Evolutionary conservation across 352 stramenopile species (phyloP), one percentile per base, ranked within the genome.

Genomic region (Ophiocytium majus): DNA sequence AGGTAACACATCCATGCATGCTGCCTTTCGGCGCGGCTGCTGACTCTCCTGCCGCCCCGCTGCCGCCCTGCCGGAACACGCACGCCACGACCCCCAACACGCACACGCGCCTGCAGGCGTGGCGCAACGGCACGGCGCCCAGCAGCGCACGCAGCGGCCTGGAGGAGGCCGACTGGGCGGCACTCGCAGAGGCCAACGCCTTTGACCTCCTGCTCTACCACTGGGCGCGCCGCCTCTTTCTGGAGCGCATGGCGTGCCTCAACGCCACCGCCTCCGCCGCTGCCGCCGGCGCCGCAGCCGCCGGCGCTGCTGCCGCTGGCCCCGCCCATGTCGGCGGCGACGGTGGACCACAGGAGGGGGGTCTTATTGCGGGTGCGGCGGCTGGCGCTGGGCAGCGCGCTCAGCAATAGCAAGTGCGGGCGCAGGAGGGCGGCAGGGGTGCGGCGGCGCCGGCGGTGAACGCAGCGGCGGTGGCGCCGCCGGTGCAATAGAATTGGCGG

Each of bases 191-290:
- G 10, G 57, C 79, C 0, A 90, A 90, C 79, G 86, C 78, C 19
- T 84, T 89, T n/a, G 86, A 90, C 76, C 80, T 89, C 33, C 36
- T 90, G 74, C 80, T 90, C 63, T 90, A 82, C 64, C 83, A 88
- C 34, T 88, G 78, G 79, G 83, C 83, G 0, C 78, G 83, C 37
- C 34, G 86, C 36, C 66, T 90, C 35, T 90, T 89, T 78, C 80
- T 90, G 31, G 86, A 90, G 81, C 50, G 86, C 32, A 66, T 81
- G 66, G 86, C 82, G 32, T 89, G 86, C 33, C 10, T 17, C 5
- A 37, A 5, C 17, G 64, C 31, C 34, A 17, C 64, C 17, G 64
- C 43, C 43, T 5, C 43, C 14, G 43, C 43, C 43, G 43, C 43
- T 14, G 43, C 43, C 43, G 43, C 43, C 43, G 43, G 5, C 43